Conservation (phyloP, 176 grass and related monocot genomes). For the Oryza officinalis region DNA sequence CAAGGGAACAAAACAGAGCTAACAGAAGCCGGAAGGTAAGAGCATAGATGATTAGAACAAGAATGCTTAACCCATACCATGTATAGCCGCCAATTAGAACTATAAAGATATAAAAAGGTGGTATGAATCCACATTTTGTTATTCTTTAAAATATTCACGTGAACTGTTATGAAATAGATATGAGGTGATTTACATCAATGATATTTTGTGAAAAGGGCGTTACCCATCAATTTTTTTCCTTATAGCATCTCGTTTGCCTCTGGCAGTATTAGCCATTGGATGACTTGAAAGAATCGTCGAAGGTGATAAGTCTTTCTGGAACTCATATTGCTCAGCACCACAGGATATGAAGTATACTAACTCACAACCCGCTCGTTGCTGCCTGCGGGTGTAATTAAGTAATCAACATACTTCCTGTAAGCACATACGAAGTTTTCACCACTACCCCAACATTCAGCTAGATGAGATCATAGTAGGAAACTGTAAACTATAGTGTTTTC, state of each 20-base stretch:
- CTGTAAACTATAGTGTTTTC: too few relatives aligned
- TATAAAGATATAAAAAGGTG: background rate
- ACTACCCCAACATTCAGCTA: too few relatives aligned
- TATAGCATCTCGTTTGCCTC: background rate
- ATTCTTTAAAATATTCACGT: background rate
- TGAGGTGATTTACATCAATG: background rate
- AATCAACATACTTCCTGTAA: too few relatives aligned
- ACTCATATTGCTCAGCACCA: background rate
- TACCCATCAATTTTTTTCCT: background rate
- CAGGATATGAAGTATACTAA: too few relatives aligned
- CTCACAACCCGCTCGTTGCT: too few relatives aligned
- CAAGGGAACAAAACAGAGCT: background rate
- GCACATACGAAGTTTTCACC: too few relatives aligned
- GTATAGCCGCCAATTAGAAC: background rate
- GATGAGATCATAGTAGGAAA: too few relatives aligned
- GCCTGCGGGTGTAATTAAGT: too few relatives aligned
- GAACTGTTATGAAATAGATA: background rate
- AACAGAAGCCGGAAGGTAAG: too few relatives aligned
- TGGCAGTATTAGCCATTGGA: background rate
- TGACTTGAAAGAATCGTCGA: background rate
- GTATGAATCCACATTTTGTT: background rate
- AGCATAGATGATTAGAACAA: background rate
- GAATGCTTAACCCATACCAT: background rate
- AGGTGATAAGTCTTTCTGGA: background rate
- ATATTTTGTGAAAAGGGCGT: background rate